Percentiles rank a stretch among this genome's conserved stretches.
Conservation (phyloP, 495 filamentous ascomycete genomes). For the Penicillium alfredii region DNA sequence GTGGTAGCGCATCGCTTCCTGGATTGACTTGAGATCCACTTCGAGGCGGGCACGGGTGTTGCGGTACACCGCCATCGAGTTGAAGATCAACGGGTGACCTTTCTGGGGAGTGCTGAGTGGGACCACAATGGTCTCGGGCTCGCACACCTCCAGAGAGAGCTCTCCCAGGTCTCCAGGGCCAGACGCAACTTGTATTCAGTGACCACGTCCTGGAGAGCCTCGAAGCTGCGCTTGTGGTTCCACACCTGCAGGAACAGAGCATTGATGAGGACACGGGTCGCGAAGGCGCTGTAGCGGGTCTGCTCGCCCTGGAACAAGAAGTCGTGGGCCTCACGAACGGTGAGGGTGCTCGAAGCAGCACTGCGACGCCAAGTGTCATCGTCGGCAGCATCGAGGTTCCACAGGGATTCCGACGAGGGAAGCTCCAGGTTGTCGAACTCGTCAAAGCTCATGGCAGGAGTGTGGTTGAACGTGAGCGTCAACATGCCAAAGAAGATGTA, state of each 20-base stretch:
- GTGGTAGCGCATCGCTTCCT: constrained; percentile 95
- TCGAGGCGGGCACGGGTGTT: constrained; percentile 89
- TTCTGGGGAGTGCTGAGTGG: constrained; percentile 93
- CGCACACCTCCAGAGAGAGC: constrained; percentile 87
- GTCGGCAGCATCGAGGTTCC: constrained; percentile 79
- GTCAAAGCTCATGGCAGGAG: constrained; percentile 93
- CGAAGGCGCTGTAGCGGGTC: constrained; percentile 92
- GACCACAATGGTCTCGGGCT: constrained; percentile 85
- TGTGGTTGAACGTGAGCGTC: constrained; percentile 96
- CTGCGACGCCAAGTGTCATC: constrained; percentile 79
- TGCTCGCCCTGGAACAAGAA: constrained; percentile 90
- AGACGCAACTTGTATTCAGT: constrained; percentile 97
- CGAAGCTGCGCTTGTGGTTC: constrained; percentile 96
- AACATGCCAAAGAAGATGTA: constrained; percentile 98
- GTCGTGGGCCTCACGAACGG: constrained; percentile 90
- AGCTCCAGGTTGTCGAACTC: constrained; percentile 92
- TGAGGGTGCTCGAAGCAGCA: constrained; percentile 61
- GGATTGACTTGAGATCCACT: constrained; percentile 90
- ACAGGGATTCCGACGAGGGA: constrained; percentile 89
- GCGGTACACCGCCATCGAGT: constrained; percentile 95
- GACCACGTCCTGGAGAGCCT: constrained; percentile 91
- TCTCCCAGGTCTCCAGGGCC: constrained; percentile 96
- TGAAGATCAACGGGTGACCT: constrained; percentile 97
- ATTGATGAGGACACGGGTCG: constrained; percentile 97
- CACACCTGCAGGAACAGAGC: constrained; percentile 97